Conservation (phyloP, 768 basidiomycete species). For the Sporobolomyces pararoseus region DNA sequence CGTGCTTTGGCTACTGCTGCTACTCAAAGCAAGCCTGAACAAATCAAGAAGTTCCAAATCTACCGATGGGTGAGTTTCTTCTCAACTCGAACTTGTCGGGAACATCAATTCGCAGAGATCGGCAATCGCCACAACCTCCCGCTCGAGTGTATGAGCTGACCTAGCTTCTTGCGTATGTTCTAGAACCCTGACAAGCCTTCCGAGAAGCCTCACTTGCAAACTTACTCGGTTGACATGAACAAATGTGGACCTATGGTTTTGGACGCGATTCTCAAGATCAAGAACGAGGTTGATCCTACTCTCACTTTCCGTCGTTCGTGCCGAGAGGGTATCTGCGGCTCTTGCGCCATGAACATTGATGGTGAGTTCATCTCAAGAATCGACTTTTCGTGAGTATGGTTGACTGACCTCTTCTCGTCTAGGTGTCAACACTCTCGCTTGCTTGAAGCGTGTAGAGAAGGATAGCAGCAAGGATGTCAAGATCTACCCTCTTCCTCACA, state of each 20-base stretch:
- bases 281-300: constrained; percentile 96
- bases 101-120: constrained; percentile 5
- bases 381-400: not conserved
- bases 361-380: constrained; percentile 57
- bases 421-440: constrained; percentile 81
- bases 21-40: constrained; percentile 53
- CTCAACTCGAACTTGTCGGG: too few relatives aligned
- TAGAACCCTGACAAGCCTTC: constrained; percentile 92
- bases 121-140: not conserved
- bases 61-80: constrained; percentile 81
- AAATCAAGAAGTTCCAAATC: constrained; percentile 91
- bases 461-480: constrained; percentile 73
- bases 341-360: constrained; percentile 98
- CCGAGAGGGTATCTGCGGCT: constrained; percentile 93
- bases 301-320: constrained; percentile 92
- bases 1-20: constrained; percentile 41
- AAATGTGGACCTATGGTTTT: constrained; percentile 94
- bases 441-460: constrained; percentile 90
- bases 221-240: constrained; percentile 86
- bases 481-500: constrained; percentile 96
- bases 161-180: not conserved
- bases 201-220: constrained; percentile 83
- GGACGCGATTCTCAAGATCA: constrained; percentile 96
- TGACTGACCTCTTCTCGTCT: too few relatives aligned
- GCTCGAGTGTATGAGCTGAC: too few relatives aligned